Evolutionary conservation across 129 eudicot genomes (phyloP), one percentile per base, ranked within the genome.

Genomic region (Flaveria linearis): DNA sequence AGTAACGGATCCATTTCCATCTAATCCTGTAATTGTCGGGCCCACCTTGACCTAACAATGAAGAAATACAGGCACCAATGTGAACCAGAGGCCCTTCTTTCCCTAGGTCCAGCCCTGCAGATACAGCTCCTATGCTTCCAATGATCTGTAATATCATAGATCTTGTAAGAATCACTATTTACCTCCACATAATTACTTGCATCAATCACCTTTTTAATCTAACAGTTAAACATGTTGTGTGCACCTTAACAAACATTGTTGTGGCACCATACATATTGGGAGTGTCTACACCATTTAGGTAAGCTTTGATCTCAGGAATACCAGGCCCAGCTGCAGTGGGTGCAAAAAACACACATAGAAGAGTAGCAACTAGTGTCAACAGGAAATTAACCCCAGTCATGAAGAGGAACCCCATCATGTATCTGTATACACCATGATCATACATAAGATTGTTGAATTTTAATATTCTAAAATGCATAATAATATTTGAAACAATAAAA

Each of bases 281-380:
- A 7, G 97, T 91, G 72, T 94, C 98, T 47, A 94, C 85, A 68
- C 98, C 98, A 79, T 94, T 94, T 50, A 91, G 85, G 84, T 91
- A 94, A 63, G 98, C 98, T 86, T 94, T 94, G 28, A 94, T 91
- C 74, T 94, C 98, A 16, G 98, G 98, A 57, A 94, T 94, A 49
- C 98, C 98, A 18, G 98, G 97, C 28, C 97, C 98, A 12, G 98
- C 98, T 47, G 98, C 98, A 33, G 98, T 91, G 15, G 98, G 98
- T 55, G 98, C 98, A 61, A 94, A 84, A 67, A 80, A 87, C 51
- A 91, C 96, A 17, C 86, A 82, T 7, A 94, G 88, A 69, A 80
- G 71, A 46, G 98, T 85, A 20, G 98, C 88, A 0, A 80, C 67
- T 12, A 89, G 78, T 1, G 97, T 91, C 56, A 94, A 76, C 11